Conservation (phyloP, 139 green algal genomes). For the Raphidocelis subcapitata region DNA sequence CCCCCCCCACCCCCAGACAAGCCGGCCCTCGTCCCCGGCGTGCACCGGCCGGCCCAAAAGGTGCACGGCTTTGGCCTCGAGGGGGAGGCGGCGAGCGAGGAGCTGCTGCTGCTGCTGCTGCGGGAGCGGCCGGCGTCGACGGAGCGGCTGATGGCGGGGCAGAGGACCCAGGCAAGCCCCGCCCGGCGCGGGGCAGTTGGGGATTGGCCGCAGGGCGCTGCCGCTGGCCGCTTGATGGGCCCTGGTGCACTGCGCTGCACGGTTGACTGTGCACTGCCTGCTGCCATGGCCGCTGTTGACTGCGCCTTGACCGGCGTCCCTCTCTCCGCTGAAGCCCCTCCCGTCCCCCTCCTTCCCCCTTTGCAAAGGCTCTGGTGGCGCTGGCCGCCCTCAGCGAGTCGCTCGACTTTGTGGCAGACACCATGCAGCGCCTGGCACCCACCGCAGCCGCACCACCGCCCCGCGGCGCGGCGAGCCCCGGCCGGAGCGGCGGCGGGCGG, state of each 20-base stretch:
- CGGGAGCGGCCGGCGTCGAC: slow-evolving; percentile 17
- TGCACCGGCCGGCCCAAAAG: slow-evolving; percentile 6
- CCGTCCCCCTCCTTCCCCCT: no score
- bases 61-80: slow-evolving; percentile 43
- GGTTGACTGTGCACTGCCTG: no score
- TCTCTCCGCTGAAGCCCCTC: no score
- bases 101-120: slow-evolving; percentile 39
- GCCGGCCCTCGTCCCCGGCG: slow-evolving; percentile 7
- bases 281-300: no score
- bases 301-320: no score
- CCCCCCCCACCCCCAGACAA: slow-evolving; percentile 16
- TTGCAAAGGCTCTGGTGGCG: slow-evolving; percentile 9
- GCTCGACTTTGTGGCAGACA: slow-evolving; percentile 38
- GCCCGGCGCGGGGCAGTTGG: no score
- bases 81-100: slow-evolving; percentile 31
- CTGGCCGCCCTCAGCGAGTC: slow-evolving; percentile 54
- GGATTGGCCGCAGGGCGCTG: no score
- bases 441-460: slow-evolving; percentile 11
- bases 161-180: not conserved
- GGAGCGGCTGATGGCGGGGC: slow-evolving; percentile 13
- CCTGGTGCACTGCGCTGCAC: no score
- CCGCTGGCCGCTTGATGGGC: no score
- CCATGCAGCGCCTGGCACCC: not conserved
- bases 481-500: no score
- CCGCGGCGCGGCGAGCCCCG: not conserved